phyloP scores from a whole-genome alignment of 768 basidiomycete genomes.

The Panaeolus papilionaceus region DNA sequence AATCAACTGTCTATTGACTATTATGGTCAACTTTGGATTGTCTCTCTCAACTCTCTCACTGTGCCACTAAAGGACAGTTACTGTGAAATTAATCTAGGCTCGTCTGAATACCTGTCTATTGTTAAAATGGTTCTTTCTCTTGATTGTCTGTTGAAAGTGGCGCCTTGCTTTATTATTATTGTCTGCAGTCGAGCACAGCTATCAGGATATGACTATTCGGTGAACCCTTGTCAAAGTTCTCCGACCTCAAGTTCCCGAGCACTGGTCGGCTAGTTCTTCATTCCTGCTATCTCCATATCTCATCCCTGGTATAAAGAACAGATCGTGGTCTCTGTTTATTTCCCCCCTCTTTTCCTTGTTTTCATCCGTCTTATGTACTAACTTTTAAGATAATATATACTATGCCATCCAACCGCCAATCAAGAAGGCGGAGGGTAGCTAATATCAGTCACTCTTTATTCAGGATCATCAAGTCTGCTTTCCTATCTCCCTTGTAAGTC shows the following conservation, averaged over 20 bases:
- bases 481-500: slow-evolving; percentile 36
- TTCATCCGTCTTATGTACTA: slow-evolving; percentile 15
- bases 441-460: slow-evolving; percentile 58
- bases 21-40: neutral
- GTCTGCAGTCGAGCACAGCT: slow-evolving; percentile 25
- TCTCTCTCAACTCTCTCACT: neutral
- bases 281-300: slow-evolving; percentile 23
- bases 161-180: slow-evolving; percentile 4
- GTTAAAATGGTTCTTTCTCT: slow-evolving; percentile 19
- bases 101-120: neutral
- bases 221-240: slow-evolving; percentile 23
- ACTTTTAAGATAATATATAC: slow-evolving; percentile 26
- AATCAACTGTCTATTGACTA: neutral
- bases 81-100: neutral
- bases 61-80: neutral
- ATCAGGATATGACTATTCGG: slow-evolving; percentile 26
- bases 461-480: slow-evolving; percentile 48
- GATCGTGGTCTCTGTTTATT: neutral
- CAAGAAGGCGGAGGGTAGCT: slow-evolving; percentile 53
- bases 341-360: slow-evolving; percentile 21
- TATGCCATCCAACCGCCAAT: slow-evolving; percentile 47
- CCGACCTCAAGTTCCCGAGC: slow-evolving; percentile 19
- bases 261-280: slow-evolving; percentile 27
- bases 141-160: slow-evolving; percentile 20
- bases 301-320: neutral